These are phyloP conservation scores for Gnaphalium uliginosum DNA, from an alignment of 129 eudicot genomes.

Conservation along the genomic window DNA sequence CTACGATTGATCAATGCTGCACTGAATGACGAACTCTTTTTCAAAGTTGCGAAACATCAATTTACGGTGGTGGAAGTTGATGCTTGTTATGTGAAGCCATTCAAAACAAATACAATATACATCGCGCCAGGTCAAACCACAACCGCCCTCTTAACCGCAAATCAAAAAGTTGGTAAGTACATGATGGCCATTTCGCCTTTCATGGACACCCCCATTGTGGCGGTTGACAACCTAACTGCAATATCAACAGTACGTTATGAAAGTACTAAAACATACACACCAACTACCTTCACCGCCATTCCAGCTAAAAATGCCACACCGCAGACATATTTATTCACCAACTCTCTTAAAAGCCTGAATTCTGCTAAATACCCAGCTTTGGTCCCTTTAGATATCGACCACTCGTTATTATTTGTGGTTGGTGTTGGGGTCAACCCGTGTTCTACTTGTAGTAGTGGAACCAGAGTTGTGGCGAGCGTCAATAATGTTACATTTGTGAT, in stretches of 20 bases:
- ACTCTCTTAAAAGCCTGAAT: slow-evolving; percentile 64
- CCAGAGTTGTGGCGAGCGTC: slow-evolving; percentile 51
- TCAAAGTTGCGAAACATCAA: slow-evolving; percentile 66
- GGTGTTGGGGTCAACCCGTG: slow-evolving; percentile 82
- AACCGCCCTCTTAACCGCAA: slow-evolving; percentile 60
- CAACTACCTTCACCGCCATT: slow-evolving; percentile 43
- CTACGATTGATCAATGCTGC: slow-evolving; percentile 83
- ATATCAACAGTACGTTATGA: slow-evolving; percentile 54
- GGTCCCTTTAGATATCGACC: slow-evolving; percentile 57
- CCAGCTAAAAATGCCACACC: slow-evolving; percentile 59
- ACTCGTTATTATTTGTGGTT: slow-evolving; percentile 49
- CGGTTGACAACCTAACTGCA: slow-evolving; percentile 58
- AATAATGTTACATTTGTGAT: slow-evolving; percentile 74
- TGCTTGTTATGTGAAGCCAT: slow-evolving; percentile 73
- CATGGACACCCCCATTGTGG: slow-evolving; percentile 67
- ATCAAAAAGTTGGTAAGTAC: slow-evolving; percentile 58
- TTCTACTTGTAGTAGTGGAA: slow-evolving; percentile 58
- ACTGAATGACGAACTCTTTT: slow-evolving; percentile 71
- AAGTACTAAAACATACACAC: slow-evolving; percentile 31
- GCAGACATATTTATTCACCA: slow-evolving; percentile 33
- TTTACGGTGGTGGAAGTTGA: slow-evolving; percentile 75
- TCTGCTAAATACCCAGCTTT: slow-evolving; percentile 61
- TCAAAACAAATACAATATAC: slow-evolving; percentile 62
- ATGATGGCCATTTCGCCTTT: slow-evolving; percentile 67
- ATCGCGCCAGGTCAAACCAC: slow-evolving; percentile 89